phyloP scores from a whole-genome alignment of 148 eudicot genomes.

The Nepenthes mirabilis region DNA sequence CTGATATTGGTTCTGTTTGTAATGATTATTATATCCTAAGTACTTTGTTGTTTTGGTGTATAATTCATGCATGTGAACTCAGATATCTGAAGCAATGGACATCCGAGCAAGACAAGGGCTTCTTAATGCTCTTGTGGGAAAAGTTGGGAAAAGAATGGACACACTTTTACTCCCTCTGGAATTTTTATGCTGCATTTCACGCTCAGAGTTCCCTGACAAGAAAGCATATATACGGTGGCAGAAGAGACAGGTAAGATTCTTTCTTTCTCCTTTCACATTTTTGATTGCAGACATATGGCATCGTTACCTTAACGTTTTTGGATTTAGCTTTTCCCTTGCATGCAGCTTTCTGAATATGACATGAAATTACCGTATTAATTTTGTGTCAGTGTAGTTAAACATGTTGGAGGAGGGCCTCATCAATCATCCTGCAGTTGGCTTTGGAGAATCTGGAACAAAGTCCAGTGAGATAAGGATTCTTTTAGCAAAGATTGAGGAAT shows the following conservation, averaged over 20 bases:
- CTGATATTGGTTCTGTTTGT: no score
- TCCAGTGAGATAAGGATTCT: slow-evolving; percentile 81
- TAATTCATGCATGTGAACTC: slow-evolving; percentile 2
- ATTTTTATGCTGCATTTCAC: slow-evolving; percentile 82
- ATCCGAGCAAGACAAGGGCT: slow-evolving; percentile 92
- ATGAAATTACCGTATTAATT: slow-evolving; percentile 1
- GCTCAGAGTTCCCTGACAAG: slow-evolving; percentile 88
- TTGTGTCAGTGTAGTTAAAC: slow-evolving; percentile 88
- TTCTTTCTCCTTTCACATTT: slow-evolving; percentile 2
- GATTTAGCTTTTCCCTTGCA: slow-evolving; percentile 2
- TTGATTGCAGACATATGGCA: not conserved
- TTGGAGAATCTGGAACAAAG: slow-evolving; percentile 92
- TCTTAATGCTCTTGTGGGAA: slow-evolving; percentile 83
- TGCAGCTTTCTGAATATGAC: not conserved
- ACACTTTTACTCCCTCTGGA: slow-evolving; percentile 88
- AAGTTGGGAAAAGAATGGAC: slow-evolving; percentile 95
- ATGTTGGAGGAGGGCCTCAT: slow-evolving; percentile 99
- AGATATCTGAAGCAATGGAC: slow-evolving; percentile 97
- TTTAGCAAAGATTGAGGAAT: slow-evolving; percentile 92
- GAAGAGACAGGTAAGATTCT: slow-evolving; percentile 69
- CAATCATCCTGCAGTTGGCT: slow-evolving; percentile 87
- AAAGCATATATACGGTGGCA: slow-evolving; percentile 97
- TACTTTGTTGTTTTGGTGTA: no score
- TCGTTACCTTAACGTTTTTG: not conserved
- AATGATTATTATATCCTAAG: no score